phyloP scores from a whole-genome alignment of 805 yeast genomes.

The Cyberlindnera mycetangii region DNA sequence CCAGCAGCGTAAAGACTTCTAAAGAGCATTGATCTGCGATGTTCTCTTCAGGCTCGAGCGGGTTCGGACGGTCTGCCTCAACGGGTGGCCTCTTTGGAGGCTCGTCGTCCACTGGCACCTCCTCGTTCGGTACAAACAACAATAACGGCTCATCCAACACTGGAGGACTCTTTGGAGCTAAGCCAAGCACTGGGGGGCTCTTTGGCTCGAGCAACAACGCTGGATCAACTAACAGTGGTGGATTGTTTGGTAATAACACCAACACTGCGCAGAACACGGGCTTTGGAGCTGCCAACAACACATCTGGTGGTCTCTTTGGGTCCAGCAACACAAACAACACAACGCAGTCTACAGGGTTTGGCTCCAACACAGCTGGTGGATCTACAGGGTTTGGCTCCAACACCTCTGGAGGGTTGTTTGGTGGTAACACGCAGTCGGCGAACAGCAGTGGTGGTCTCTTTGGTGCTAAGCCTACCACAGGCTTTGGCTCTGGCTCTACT shows the following conservation, averaged over 20 bases:
- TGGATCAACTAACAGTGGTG: constrained; percentile 4
- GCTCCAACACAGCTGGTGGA: constrained; percentile 1
- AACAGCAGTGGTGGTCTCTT: constrained; percentile 34
- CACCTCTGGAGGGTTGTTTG: too few relatives aligned
- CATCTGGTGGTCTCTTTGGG: constrained; percentile 33
- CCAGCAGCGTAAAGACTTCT: too few relatives aligned
- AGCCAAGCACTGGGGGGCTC: constrained; percentile 12
- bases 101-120: constrained; percentile 13
- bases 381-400: constrained; percentile 5
- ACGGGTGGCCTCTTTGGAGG: constrained; percentile 27
- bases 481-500: constrained; percentile 4
- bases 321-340: constrained; percentile 19
- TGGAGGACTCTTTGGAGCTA: constrained; percentile 26
- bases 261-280: constrained; percentile 3
- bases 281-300: constrained; percentile 27
- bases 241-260: constrained; percentile 32
- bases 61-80: constrained; percentile 24
- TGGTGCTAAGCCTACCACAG: constrained; percentile 8
- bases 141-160: constrained; percentile 4
- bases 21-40: constrained; percentile 8
- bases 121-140: constrained; percentile 14
- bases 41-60: constrained; percentile 20
- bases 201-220: constrained; percentile 12
- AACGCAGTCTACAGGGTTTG: constrained; percentile 1
- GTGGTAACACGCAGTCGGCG: too few relatives aligned